Percentiles rank a stretch among this genome's conserved stretches.
phyloP scores from a whole-genome alignment of 169 alveolate species.

The Plasmodium inui region DNA sequence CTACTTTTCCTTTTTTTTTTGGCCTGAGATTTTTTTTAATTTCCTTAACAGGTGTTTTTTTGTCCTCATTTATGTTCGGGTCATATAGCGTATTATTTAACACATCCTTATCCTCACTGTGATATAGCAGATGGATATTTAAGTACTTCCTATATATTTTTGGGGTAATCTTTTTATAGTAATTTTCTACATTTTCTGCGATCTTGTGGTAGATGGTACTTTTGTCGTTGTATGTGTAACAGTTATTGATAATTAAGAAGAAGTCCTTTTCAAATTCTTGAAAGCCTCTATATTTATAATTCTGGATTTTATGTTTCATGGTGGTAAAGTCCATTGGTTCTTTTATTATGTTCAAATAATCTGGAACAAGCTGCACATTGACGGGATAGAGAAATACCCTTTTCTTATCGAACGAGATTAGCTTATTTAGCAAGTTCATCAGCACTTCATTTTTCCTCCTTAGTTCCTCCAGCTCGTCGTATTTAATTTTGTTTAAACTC shows the following conservation, averaged over 20 bases:
- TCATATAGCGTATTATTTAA: constrained; percentile 11
- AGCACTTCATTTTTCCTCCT: constrained; percentile 67
- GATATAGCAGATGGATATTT: constrained; percentile 44
- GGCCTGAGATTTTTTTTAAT: constrained; percentile 34
- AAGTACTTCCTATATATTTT: constrained; percentile 49
- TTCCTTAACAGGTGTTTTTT: constrained; percentile 19
- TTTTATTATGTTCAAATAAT: constrained; percentile 92
- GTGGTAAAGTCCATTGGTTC: constrained; percentile 95
- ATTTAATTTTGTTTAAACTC: constrained; percentile 55
- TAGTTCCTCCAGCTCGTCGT: constrained; percentile 60
- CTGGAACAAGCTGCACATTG: constrained; percentile 90
- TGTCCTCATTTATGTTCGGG: background rate
- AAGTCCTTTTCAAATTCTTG: constrained; percentile 91
- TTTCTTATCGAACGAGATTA: constrained; percentile 83
- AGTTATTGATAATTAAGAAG: constrained; percentile 89
- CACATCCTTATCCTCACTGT: constrained; percentile 47
- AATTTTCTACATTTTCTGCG: constrained; percentile 48
- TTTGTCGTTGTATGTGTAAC: constrained; percentile 90
- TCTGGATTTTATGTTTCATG: constrained; percentile 85
- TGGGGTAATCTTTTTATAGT: constrained; percentile 32
- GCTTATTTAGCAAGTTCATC: constrained; percentile 79
- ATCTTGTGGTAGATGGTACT: constrained; percentile 83
- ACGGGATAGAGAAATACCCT: constrained; percentile 92
- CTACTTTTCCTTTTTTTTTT: constrained; percentile 56
- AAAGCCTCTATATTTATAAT: constrained; percentile 85